Percentiles rank a stretch among this genome's conserved stretches.
phyloP scores from a whole-genome alignment of 2,329 filamentous ascomycete species.

The Tolypocladium sp. region DNA sequence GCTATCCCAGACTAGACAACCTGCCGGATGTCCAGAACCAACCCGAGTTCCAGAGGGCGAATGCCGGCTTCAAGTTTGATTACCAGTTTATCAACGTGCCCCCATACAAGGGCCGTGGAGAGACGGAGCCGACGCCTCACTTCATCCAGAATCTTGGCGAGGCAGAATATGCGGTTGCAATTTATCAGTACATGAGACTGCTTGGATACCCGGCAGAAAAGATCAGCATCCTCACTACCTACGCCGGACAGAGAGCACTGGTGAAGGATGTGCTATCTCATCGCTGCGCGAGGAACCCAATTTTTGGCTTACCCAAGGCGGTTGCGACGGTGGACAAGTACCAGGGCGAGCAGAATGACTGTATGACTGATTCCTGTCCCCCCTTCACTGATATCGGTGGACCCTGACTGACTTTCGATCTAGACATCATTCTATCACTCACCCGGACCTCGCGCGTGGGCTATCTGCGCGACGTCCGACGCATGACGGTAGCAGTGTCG shows the following conservation, averaged over 20 bases:
- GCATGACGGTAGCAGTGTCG: conserved; percentile 88
- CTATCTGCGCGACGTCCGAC: conserved; percentile 86
- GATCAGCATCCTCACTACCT: conserved; percentile 87
- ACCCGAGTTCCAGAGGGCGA: conserved; percentile 69
- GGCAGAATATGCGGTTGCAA: conserved; percentile 90
- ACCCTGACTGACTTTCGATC: conserved; percentile 12
- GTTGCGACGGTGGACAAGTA: conserved; percentile 98
- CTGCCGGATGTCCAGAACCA: conserved; percentile 62
- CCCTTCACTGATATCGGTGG: conserved; percentile 7
- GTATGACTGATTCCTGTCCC: conserved; percentile 42
- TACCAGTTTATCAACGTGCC: conserved; percentile 96
- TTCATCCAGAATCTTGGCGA: conserved; percentile 96
- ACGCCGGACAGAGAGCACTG: conserved; percentile 83
- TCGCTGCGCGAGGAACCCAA: conserved; percentile 69
- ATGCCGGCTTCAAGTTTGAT: conserved; percentile 86
- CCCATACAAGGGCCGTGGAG: conserved; percentile 84
- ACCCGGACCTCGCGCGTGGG: conserved; percentile 83
- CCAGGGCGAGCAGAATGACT: conserved; percentile 98
- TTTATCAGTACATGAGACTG: conserved; percentile 95
- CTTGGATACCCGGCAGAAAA: conserved; percentile 78
- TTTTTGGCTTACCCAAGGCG: conserved; percentile 83
- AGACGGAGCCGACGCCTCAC: conserved; percentile 83
- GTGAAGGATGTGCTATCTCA: conserved; percentile 80
- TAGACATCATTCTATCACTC: conserved; percentile 87
- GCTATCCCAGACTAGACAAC: conserved; percentile 73